Percentiles rank a stretch among this genome's conserved stretches.
Conservation (phyloP, 352 stramenopile species). For the Phytophthora megakarya region DNA sequence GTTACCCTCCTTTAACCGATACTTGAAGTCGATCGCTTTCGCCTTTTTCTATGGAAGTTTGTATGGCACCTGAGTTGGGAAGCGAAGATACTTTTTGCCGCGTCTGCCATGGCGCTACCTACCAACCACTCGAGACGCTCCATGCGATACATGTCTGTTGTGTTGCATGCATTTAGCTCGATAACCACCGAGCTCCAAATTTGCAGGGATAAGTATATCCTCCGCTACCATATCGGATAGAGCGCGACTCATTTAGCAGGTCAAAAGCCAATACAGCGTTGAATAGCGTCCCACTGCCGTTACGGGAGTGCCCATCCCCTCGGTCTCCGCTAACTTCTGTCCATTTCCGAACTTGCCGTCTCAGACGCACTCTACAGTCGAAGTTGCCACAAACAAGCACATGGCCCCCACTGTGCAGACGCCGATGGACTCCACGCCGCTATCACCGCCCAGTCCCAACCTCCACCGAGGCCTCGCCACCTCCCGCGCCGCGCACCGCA, state of each 20-base stretch:
- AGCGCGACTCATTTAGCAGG: background rate
- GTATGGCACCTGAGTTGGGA: constrained; percentile 2
- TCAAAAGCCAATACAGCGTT: too few species aligned
- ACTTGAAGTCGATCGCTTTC: constrained; percentile 20
- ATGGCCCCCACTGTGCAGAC: constrained; percentile 18
- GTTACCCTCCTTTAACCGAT: constrained; percentile 9
- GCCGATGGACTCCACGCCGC: background rate
- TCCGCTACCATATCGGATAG: too few species aligned
- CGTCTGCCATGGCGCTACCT: background rate
- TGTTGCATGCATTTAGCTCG: too few species aligned
- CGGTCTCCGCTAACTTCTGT: background rate
- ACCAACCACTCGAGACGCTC: background rate
- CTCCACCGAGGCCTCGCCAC: constrained; percentile 1
- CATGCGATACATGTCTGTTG: background rate
- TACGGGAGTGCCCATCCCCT: too few species aligned
- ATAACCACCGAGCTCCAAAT: too few species aligned
- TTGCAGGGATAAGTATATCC: too few species aligned
- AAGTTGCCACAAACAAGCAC: too few species aligned
- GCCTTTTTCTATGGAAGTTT: background rate
- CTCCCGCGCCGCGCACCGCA: constrained; percentile 26
- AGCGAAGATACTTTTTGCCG: constrained; percentile 1
- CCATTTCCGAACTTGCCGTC: constrained; percentile 24
- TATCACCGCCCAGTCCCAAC: background rate
- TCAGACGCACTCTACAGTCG: background rate
- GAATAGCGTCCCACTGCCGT: background rate